Percentiles rank a stretch among this genome's conserved stretches.
Conservation (phyloP, 345 rosid species). For the Trapa incisa region DNA sequence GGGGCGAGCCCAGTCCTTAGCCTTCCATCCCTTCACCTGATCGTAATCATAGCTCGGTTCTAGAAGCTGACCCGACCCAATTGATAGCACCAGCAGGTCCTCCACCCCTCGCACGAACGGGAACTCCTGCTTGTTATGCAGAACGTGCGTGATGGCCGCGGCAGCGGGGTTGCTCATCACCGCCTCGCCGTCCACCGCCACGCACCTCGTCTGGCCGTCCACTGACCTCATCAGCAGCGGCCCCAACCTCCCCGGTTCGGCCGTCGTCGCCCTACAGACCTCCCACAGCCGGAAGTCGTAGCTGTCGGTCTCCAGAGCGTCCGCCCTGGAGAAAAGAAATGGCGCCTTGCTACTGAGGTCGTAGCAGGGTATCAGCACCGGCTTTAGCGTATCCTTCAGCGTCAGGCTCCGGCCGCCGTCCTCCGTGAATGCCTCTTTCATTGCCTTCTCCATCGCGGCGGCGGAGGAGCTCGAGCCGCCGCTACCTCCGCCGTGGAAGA, state of each 20-base stretch:
- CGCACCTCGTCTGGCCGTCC: constrained; percentile 61
- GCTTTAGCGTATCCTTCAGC: constrained; percentile 77
- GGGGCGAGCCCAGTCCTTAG: constrained; percentile 87
- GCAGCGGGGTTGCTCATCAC: constrained; percentile 85
- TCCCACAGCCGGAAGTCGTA: constrained; percentile 78
- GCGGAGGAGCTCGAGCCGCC: constrained; percentile 17
- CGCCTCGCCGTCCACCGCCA: constrained; percentile 80
- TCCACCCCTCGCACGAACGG: constrained; percentile 94
- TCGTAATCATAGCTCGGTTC: constrained; percentile 63
- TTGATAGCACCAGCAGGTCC: constrained; percentile 73
- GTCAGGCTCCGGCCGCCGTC: constrained; percentile 43
- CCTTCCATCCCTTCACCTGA: constrained; percentile 59
- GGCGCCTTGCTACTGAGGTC: constrained; percentile 83
- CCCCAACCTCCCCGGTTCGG: constrained; percentile 65
- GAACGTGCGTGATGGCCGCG: constrained; percentile 92
- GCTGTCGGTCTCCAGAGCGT: constrained; percentile 81
- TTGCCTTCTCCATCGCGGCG: constrained; percentile 38
- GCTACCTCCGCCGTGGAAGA: not conserved
- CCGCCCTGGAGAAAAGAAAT: constrained; percentile 92
- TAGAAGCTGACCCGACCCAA: constrained; percentile 74
- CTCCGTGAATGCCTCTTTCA: constrained; percentile 59
- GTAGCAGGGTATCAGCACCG: constrained; percentile 80
- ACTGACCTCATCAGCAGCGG: constrained; percentile 62
- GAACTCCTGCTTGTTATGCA: constrained; percentile 93
- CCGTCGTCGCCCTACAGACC: constrained; percentile 90